These are phyloP conservation scores for Erysimum cheiranthoides DNA, from an alignment of 345 rosid species.

Conservation along the genomic window DNA sequence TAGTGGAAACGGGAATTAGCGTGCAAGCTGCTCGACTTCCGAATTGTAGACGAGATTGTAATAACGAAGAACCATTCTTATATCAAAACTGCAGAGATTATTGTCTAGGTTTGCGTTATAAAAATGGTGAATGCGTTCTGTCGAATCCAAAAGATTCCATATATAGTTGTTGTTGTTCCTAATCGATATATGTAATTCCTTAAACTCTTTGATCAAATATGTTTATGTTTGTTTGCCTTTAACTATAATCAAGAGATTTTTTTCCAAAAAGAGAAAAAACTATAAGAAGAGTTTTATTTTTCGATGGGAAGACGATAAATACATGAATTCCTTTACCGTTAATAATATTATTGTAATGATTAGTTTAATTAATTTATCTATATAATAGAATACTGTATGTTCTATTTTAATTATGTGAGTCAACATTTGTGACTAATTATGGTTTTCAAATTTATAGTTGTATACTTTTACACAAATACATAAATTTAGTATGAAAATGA, in stretches of 20 bases:
- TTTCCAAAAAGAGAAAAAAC: too few species aligned
- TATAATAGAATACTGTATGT: too few species aligned
- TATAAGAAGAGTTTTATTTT: too few species aligned
- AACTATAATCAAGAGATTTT: neutral
- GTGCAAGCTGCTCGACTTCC: constrained; percentile 3
- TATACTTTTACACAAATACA: too few species aligned
- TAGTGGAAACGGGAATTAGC: neutral
- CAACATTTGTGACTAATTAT: too few species aligned
- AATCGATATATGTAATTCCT: neutral
- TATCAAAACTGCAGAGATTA: neutral
- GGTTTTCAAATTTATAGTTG: too few species aligned
- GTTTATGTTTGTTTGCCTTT: neutral
- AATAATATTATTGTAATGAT: too few species aligned
- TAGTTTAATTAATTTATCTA: too few species aligned
- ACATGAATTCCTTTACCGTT: too few species aligned
- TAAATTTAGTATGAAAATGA: too few species aligned
- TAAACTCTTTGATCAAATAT: neutral
- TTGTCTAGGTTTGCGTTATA: constrained; percentile 8
- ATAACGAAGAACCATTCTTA: neutral
- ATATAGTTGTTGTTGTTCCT: constrained; percentile 27
- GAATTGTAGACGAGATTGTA: neutral
- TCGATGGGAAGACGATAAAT: neutral
- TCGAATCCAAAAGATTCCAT: constrained; percentile 1
- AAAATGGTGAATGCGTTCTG: constrained; percentile 4
- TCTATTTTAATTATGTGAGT: too few species aligned